Conservation (phyloP, 768 basidiomycete species). For the Boletales sp. region DNA sequence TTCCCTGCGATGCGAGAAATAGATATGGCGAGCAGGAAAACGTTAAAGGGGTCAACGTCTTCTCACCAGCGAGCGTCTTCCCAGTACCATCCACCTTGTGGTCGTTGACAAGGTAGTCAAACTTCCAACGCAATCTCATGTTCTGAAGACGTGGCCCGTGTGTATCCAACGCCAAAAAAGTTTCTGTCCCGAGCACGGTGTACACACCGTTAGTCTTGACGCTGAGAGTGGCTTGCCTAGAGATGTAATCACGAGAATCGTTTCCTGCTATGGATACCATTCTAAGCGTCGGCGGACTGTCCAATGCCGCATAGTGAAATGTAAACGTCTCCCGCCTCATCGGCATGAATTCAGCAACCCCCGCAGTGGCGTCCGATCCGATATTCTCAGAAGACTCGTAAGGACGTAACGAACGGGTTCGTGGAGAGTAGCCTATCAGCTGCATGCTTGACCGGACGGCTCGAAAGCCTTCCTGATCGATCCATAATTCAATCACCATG, state of each 20-base stretch:
- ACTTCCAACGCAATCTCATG: constrained; percentile 62
- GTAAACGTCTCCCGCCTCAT: constrained; percentile 51
- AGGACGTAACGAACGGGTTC: constrained; percentile 25
- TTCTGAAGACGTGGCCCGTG: constrained; percentile 22
- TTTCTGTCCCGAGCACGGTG: constrained; percentile 65
- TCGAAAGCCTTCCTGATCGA: constrained; percentile 85
- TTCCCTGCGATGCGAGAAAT: constrained; percentile 60
- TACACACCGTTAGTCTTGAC: constrained; percentile 75
- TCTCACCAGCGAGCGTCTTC: constrained; percentile 58
- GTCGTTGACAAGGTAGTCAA: constrained; percentile 76
- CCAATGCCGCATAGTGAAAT: constrained; percentile 73
- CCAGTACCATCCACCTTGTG: constrained; percentile 44
- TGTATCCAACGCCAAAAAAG: constrained; percentile 20
- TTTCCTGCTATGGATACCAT: constrained; percentile 65
- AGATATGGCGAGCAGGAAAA: constrained; percentile 70
- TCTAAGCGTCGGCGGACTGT: constrained; percentile 63
- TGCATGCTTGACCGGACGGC: constrained; percentile 56
- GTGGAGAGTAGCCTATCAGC: constrained; percentile 49
- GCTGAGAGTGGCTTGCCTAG: constrained; percentile 67
- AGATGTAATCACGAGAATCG: constrained; percentile 69
- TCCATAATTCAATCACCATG: constrained; percentile 56
- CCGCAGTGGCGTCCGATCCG: constrained; percentile 35
- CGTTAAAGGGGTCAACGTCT: constrained; percentile 64
- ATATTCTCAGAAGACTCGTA: constrained; percentile 24
- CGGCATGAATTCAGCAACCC: constrained; percentile 66